A percentile compares a stretch with the other conserved stretches of the same genome.
Evolutionary conservation across 495 filamentous ascomycete species (phyloP).

Genomic region (Podospora anserina): DNA sequence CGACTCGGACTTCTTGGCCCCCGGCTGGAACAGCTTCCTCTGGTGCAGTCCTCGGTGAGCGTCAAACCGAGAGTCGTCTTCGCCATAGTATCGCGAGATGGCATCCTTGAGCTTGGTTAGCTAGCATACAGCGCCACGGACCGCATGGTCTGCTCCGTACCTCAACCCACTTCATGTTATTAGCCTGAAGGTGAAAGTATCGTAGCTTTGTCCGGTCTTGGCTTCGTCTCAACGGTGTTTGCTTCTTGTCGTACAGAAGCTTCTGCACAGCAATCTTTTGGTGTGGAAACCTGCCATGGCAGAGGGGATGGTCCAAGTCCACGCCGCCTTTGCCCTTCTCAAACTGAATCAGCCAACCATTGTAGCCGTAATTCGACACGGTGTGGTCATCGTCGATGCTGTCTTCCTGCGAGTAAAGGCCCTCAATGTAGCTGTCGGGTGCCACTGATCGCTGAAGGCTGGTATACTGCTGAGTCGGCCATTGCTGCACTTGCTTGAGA

Average conservation of each 20-base stretch:
- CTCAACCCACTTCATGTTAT: slow-evolving; percentile 34
- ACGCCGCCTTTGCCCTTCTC: slow-evolving; percentile 27
- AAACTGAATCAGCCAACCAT: slow-evolving; percentile 30
- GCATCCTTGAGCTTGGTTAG: slow-evolving; percentile 14
- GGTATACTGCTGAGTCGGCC: slow-evolving; percentile 18
- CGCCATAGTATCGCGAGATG: slow-evolving; percentile 26
- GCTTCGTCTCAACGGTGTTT: slow-evolving; percentile 22
- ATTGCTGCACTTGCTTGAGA: slow-evolving; percentile 24
- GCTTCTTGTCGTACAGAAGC: slow-evolving; percentile 23
- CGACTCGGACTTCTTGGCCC: slow-evolving; percentile 18
- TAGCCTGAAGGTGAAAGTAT: slow-evolving; percentile 32
- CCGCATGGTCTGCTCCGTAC: not conserved
- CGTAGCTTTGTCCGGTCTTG: slow-evolving; percentile 24
- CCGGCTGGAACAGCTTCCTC: slow-evolving; percentile 19
- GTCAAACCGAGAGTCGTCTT: slow-evolving; percentile 22
- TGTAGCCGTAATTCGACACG: slow-evolving; percentile 30
- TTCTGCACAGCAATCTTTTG: slow-evolving; percentile 31
- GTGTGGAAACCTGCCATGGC: slow-evolving; percentile 29
- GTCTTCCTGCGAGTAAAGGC: slow-evolving; percentile 22
- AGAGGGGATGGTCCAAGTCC: slow-evolving; percentile 22
- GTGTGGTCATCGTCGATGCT: slow-evolving; percentile 25
- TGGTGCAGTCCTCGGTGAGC: slow-evolving; percentile 15
- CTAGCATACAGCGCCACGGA: not conserved
- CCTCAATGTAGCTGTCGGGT: slow-evolving; percentile 24
- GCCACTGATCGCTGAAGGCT: slow-evolving; percentile 15